Evolutionary conservation across 768 basidiomycete genomes (phyloP).

Genomic region (Boletus sp.): DNA sequence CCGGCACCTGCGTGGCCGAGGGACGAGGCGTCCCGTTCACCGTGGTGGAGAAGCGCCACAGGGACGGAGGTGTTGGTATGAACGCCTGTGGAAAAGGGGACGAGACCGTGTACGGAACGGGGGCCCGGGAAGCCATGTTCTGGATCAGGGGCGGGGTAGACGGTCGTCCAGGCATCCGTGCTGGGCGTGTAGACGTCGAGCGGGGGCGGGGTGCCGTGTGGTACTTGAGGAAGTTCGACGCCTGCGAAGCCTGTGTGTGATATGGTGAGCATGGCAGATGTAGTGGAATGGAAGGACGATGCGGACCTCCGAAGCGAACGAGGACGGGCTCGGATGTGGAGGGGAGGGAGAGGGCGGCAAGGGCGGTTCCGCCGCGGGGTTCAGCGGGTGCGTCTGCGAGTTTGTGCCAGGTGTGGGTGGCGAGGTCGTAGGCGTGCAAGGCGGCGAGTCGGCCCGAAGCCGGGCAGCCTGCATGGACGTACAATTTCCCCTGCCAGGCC

Average conservation of each 20-base stretch:
- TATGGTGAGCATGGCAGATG: fast-evolving
- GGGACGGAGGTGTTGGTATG: not conserved
- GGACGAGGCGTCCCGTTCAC: conserved; percentile 35
- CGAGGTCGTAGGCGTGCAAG: conserved; percentile 36
- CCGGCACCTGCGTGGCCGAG: conserved; percentile 42
- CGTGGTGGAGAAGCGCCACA: conserved; percentile 36
- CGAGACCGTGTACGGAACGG: conserved; percentile 37
- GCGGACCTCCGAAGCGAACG: conserved; percentile 38
- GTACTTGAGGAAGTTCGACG: conserved; percentile 32
- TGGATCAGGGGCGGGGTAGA: conserved; percentile 26
- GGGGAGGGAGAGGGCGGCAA: conserved; percentile 27
- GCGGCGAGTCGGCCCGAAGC: conserved; percentile 34
- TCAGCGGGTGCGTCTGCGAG: conserved; percentile 39
- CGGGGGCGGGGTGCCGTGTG: conserved; percentile 9
- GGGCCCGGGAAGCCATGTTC: conserved; percentile 31
- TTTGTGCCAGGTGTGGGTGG: conserved; percentile 28
- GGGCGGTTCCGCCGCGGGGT: conserved; percentile 41
- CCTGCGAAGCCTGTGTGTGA: conserved; percentile 34
- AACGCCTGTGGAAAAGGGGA: conserved; percentile 16
- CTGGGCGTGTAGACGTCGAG: conserved; percentile 37
- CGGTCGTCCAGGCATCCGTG: conserved; percentile 22
- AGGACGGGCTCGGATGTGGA: conserved; percentile 24
- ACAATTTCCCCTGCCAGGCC: conserved; percentile 29
- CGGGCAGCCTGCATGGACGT: conserved; percentile 44
- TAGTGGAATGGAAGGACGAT: not conserved